Conservation (phyloP, 257 asterid species). For the Solanum acaule region DNA sequence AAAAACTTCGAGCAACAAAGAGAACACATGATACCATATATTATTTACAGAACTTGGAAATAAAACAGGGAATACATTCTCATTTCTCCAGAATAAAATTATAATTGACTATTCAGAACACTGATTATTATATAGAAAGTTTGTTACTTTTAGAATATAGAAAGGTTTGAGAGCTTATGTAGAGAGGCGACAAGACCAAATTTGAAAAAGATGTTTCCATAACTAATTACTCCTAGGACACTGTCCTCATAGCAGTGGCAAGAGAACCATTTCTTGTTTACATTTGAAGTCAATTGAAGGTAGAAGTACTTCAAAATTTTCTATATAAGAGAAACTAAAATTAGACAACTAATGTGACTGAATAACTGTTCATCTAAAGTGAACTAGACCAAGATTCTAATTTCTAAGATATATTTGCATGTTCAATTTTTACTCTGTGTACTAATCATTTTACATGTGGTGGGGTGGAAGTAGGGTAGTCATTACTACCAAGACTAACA, state of each 20-base stretch:
- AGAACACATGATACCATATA: not conserved
- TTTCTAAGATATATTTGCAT: not conserved
- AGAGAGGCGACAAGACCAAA: not conserved
- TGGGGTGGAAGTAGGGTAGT: not conserved
- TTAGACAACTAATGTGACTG: not conserved
- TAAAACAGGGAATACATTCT: not conserved
- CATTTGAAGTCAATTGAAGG: not conserved
- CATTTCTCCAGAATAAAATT: not conserved
- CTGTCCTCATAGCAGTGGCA: not conserved
- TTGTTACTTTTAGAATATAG: not conserved
- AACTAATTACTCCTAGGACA: not conserved
- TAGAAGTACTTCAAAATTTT: not conserved
- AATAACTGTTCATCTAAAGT: not conserved
- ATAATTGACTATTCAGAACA: not conserved
- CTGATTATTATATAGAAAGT: not conserved
- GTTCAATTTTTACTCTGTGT: not conserved
- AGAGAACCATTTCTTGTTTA: not conserved
- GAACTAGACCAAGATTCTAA: not conserved
- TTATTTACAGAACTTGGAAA: not conserved
- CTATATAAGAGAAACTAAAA: not conserved
- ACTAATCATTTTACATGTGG: not conserved
- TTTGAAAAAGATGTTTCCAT: not conserved
- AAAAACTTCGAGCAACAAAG: not conserved
- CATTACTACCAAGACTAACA: not conserved
- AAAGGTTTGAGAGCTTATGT: not conserved